These are phyloP conservation scores for Mimosa pudica DNA, from an alignment of 306 rosid species.

Conservation along the genomic window DNA sequence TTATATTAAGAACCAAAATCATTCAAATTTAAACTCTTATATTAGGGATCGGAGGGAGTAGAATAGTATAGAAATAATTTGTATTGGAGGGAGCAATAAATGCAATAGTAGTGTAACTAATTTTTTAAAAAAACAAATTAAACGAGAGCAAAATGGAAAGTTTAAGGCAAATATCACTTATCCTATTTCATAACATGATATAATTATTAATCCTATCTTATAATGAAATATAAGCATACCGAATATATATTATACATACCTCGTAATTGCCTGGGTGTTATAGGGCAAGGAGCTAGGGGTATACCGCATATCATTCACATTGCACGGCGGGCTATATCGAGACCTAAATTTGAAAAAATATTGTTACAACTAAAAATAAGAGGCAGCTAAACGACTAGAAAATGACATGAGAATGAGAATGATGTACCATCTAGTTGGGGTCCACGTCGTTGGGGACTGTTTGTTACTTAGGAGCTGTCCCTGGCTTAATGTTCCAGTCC, in stretches of 20 bases:
- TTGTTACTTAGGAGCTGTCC: background rate
- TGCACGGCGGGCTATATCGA: background rate
- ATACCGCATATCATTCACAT: conserved; percentile 10
- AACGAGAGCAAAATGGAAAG: too few relatives aligned
- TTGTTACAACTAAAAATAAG: background rate
- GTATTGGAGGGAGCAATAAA: too few relatives aligned
- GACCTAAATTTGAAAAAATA: conserved; percentile 16
- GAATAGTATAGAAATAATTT: too few relatives aligned
- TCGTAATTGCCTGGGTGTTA: background rate
- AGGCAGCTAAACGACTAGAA: background rate
- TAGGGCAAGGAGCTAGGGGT: background rate
- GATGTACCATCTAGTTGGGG: conserved; percentile 16
- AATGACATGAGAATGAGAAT: background rate
- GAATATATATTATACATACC: background rate
- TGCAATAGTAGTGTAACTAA: too few relatives aligned
- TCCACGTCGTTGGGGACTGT: background rate
- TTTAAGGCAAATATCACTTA: too few relatives aligned
- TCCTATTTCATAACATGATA: too few relatives aligned
- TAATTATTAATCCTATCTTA: too few relatives aligned
- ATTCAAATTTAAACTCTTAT: too few relatives aligned
- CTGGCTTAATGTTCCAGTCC: background rate
- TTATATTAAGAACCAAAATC: too few relatives aligned
- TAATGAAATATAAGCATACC: too few relatives aligned
- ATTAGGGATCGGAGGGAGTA: too few relatives aligned
- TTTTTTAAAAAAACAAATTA: too few relatives aligned